Conservation (phyloP, 2,329 filamentous ascomycete species). For the Fusarium dimerum region DNA sequence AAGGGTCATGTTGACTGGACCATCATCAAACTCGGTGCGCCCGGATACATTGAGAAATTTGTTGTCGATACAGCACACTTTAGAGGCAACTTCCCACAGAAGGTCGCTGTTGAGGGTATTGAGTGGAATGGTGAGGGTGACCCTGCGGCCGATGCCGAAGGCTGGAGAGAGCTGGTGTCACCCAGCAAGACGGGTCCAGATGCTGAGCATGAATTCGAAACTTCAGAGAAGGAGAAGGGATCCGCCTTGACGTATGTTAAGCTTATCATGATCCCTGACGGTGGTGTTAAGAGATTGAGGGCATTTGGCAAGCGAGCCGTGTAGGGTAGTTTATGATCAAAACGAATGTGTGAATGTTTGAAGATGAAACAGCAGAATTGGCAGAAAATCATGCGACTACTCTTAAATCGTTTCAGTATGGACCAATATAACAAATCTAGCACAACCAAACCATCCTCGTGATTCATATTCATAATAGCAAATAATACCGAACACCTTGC, state of each 20-base stretch:
- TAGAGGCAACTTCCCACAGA: conserved; percentile 80
- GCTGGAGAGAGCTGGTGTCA: conserved; percentile 66
- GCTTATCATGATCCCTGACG: conserved; percentile 90
- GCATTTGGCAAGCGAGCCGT: conserved; percentile 38
- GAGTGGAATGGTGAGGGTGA: conserved; percentile 55
- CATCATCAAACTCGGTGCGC: conserved; percentile 71
- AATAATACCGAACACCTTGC: too few relatives aligned
- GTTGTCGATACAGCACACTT: conserved; percentile 83
- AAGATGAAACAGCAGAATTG: too few relatives aligned
- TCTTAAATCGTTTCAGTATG: neutral
- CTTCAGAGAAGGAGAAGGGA: conserved; percentile 55
- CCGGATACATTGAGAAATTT: conserved; percentile 64
- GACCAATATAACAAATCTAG: too few relatives aligned
- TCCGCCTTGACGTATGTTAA: conserved; percentile 78
- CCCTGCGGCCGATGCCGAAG: conserved; percentile 56
- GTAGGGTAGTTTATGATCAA: conserved; percentile 11
- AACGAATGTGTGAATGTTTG: too few relatives aligned
- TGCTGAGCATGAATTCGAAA: conserved; percentile 67
- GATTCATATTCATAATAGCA: too few relatives aligned
- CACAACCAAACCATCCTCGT: too few relatives aligned
- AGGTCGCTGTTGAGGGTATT: conserved; percentile 67
- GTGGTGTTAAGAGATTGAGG: conserved; percentile 85
- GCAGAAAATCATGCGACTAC: neutral
- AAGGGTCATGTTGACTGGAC: conserved; percentile 78
- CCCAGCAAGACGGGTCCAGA: conserved; percentile 73